Conservation (phyloP, 352 stramenopile genomes). For the Vaucheria bursata region DNA sequence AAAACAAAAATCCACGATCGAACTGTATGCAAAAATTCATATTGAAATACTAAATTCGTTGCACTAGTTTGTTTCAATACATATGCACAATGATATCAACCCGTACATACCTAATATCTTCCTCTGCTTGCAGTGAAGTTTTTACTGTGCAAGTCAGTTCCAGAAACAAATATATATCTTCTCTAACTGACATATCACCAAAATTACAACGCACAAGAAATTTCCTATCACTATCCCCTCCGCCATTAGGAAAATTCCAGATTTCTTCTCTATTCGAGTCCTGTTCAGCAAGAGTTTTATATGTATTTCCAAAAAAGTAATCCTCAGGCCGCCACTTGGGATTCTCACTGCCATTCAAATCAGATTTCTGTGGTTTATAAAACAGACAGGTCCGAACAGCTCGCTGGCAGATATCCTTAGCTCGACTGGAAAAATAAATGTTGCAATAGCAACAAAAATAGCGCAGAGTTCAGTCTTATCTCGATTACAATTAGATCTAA, state of each 20-base stretch:
- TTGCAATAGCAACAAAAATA: too few relatives aligned
- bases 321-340: slow-evolving; percentile 14
- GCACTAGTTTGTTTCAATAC: too few relatives aligned
- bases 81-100: too few relatives aligned
- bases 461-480: too few relatives aligned
- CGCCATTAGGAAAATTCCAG: neutral
- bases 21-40: too few relatives aligned
- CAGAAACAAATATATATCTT: slow-evolving; percentile 21
- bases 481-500: too few relatives aligned
- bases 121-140: too few relatives aligned
- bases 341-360: slow-evolving; percentile 19
- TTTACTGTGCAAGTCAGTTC: slow-evolving; percentile 42
- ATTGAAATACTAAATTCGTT: too few relatives aligned
- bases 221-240: slow-evolving; percentile 23
- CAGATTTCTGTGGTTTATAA: slow-evolving; percentile 22
- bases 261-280: slow-evolving; percentile 1
- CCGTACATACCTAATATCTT: too few relatives aligned
- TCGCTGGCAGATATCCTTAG: slow-evolving; percentile 22
- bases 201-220: slow-evolving; percentile 34
- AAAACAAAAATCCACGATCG: too few relatives aligned
- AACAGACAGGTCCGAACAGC: slow-evolving; percentile 31
- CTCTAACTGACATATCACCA: slow-evolving; percentile 3
- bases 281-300: slow-evolving; percentile 40
- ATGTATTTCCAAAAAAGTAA: slow-evolving; percentile 41
- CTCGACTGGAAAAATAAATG: too few relatives aligned